Evolutionary conservation across 345 rosid species (phyloP).

Genomic region (Combretum micranthum): DNA sequence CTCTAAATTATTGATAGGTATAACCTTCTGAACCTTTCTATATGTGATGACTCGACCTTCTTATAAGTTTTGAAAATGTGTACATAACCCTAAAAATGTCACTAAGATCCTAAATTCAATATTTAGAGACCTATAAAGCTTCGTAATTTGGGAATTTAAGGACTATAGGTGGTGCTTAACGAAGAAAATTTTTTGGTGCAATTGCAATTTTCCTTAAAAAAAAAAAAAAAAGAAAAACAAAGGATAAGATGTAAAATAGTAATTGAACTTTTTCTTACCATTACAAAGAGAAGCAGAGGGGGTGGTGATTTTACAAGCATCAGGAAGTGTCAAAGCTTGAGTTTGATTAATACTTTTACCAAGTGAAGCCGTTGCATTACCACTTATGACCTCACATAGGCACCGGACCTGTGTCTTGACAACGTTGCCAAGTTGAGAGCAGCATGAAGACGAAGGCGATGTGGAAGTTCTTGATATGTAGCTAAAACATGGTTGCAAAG

Average conservation of each 20-base stretch:
- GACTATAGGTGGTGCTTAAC: no score
- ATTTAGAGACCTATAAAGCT: no score
- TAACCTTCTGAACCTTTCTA: no score
- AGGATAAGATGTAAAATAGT: not conserved
- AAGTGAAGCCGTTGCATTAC: conserved; percentile 16
- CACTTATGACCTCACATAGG: conserved; percentile 20
- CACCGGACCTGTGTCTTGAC: conserved; percentile 21
- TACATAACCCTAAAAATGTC: no score
- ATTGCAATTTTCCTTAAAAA: no score
- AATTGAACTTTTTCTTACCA: conserved; percentile 3
- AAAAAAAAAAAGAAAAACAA: no score
- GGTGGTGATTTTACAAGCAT: conserved; percentile 21
- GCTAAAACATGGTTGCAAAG: conserved; percentile 19
- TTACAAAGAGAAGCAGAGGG: conserved; percentile 18
- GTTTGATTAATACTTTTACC: conserved; percentile 26
- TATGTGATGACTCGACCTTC: no score
- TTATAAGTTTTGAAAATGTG: no score
- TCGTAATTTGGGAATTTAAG: no score
- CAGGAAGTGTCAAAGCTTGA: conserved; percentile 26
- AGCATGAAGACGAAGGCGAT: conserved; percentile 21
- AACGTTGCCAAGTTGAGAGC: conserved; percentile 17
- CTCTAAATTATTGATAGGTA: no score
- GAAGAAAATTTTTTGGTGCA: no score
- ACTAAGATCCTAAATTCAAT: no score
- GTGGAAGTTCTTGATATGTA: conserved; percentile 22